Evolutionary conservation across 2,329 filamentous ascomycete species (phyloP).

Genomic region (Hypoxylon rubiginosum): DNA sequence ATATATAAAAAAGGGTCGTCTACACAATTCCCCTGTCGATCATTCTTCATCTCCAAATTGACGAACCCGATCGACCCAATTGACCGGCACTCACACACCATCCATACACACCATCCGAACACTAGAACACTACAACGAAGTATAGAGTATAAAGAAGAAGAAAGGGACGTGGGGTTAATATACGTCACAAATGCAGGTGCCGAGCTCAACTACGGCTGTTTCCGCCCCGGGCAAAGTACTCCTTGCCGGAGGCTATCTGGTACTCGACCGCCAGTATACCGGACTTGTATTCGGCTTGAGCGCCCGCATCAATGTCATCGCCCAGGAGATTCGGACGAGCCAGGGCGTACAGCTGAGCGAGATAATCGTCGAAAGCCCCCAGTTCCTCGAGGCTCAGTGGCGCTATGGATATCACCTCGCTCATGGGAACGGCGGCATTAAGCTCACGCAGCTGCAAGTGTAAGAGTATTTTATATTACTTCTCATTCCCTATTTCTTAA

Average conservation of each 20-base stretch:
- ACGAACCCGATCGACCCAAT: neutral
- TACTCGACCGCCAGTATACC: slow-evolving; percentile 88
- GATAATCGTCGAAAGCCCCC: slow-evolving; percentile 90
- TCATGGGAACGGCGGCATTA: slow-evolving; percentile 81
- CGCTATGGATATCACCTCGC: slow-evolving; percentile 82
- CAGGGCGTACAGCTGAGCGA: slow-evolving; percentile 75
- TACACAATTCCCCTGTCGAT: slow-evolving; percentile 35
- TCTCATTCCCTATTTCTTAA: neutral
- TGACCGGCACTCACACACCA: slow-evolving; percentile 1
- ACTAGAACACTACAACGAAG: too few relatives aligned
- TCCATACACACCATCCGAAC: neutral
- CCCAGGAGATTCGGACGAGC: slow-evolving; percentile 68
- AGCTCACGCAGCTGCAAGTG: slow-evolving; percentile 83
- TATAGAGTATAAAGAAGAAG: neutral
- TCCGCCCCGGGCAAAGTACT: slow-evolving; percentile 98
- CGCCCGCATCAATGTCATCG: slow-evolving; percentile 75
- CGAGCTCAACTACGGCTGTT: slow-evolving; percentile 65
- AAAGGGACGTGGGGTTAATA: slow-evolving; percentile 27
- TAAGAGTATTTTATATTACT: slow-evolving; percentile 62
- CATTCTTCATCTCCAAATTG: slow-evolving; percentile 23
- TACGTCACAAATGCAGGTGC: slow-evolving; percentile 47
- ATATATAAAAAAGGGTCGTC: slow-evolving; percentile 21
- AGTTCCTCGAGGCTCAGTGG: slow-evolving; percentile 91
- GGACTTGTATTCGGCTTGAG: slow-evolving; percentile 78
- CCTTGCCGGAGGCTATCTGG: slow-evolving; percentile 93